Evolutionary conservation across 352 stramenopile species (phyloP), one percentile per base, ranked within the genome.

Genomic region (Pythium scleroteichum): DNA sequence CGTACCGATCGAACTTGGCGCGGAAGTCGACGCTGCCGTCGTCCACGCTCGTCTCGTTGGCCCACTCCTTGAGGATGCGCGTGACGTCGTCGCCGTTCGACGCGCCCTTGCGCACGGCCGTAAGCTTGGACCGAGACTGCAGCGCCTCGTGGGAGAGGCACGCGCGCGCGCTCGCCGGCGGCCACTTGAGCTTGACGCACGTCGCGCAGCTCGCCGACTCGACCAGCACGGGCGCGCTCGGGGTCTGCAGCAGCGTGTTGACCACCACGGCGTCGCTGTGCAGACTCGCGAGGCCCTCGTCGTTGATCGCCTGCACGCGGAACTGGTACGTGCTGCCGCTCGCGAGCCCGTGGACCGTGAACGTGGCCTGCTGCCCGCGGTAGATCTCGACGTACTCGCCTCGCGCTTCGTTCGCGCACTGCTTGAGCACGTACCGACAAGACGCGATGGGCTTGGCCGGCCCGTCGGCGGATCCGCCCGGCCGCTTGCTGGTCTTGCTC

Each of bases 331-430:
- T 89, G 16, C 71, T 86, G 19, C 81, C 87, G 17, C 86, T 89
- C 19, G 84, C 71, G 5, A 97, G 82, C 1, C 86, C 86, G 35
- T 93, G 82, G 0, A 97, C 75, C 5, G 87, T 81, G 39, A 92
- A 93, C 7, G 71, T 69, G 19, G 78, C 64, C 48, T 88, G 78
- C 10, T 75, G 64, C 44, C 86, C 87, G 19, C 81, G 72, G 58
- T 96, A 94, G 46, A 96, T 88, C 66, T 96, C 83, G 16, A 95
- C 77, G 45, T 95, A 97, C 54, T 92, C 78, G 23, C 87, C 85
- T 22, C 75, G 66, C 22, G 75, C 75, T 59, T 97, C 86, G 52
- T 92, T 82, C 10, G 77, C 75, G 64, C 86, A 96, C 56, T 95
- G 86, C 57, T 96, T 95, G 27, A 96, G 73, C 46, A 97, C 78